Evolutionary conservation across 805 yeast genomes (phyloP).

Genomic region (Kuraishia ogatae): DNA sequence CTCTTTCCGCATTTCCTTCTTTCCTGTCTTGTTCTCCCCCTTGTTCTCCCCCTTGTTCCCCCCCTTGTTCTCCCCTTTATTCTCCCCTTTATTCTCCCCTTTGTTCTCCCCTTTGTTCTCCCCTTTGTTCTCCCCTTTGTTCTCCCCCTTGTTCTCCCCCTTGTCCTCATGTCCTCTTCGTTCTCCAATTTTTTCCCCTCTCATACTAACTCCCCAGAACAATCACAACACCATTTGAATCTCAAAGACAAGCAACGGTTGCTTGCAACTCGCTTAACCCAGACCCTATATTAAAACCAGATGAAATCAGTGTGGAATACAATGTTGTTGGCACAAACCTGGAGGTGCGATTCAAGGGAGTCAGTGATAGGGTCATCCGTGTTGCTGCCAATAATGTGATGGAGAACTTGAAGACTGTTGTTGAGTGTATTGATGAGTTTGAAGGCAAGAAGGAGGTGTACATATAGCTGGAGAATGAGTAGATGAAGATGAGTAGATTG

Average conservation of each 20-base stretch:
- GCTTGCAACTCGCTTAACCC: conserved; percentile 58
- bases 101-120: no score
- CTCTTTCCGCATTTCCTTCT: no score
- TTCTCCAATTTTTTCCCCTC: no score
- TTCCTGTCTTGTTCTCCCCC: no score
- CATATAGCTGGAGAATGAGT: not conserved
- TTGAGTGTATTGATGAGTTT: conserved; percentile 76
- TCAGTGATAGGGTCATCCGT: conserved; percentile 66
- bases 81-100: no score
- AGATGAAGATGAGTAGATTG: no score
- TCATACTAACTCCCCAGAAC: conserved; percentile 16
- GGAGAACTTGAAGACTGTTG: conserved; percentile 65
- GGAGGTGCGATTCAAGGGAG: conserved; percentile 43
- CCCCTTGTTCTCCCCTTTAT: no score
- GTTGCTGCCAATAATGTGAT: conserved; percentile 79
- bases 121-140: no score
- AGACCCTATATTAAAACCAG: conserved; percentile 73
- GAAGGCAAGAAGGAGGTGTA: conserved; percentile 19
- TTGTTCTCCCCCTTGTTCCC: no score
- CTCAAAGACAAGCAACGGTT: conserved; percentile 48
- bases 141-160: no score
- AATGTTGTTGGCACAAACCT: conserved; percentile 26
- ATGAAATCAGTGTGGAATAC: conserved; percentile 49
- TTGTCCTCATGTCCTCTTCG: no score
- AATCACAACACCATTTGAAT: conserved; percentile 57